These are phyloP conservation scores for Zoysia matrella DNA, from an alignment of 202 grass and related monocot species.

Conservation along the genomic window DNA sequence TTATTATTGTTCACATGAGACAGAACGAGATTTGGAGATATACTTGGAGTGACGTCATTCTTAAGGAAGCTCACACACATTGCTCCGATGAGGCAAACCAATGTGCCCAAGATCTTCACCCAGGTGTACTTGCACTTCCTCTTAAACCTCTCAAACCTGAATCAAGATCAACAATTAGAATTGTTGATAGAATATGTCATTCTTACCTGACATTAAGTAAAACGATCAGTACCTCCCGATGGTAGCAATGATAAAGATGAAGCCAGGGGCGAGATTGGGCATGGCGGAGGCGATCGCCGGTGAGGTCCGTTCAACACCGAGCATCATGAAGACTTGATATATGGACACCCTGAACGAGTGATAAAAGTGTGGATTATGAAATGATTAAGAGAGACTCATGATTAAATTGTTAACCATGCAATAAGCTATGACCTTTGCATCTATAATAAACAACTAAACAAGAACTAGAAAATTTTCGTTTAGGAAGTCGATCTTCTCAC, in stretches of 20 bases:
- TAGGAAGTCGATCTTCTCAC: constrained; percentile 9
- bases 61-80: constrained; percentile 62
- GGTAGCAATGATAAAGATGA: constrained; percentile 59
- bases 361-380: not conserved
- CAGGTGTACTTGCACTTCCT: constrained; percentile 57
- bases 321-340: constrained; percentile 58
- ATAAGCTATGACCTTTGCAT: no score
- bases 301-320: constrained; percentile 52
- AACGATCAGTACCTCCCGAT: constrained; percentile 24
- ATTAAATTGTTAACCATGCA: not conserved
- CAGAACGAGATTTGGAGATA: constrained; percentile 34
- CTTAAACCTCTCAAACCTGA: constrained; percentile 63
- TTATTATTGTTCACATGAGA: not conserved
- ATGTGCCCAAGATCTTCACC: constrained; percentile 59
- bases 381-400: not conserved
- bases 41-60: not conserved
- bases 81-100: constrained; percentile 61
- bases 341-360: constrained; percentile 36
- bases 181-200: no score
- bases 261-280: constrained; percentile 41
- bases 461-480: not conserved
- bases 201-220: no score
- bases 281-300: constrained; percentile 56
- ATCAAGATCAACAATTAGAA: not conserved
- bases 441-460: not conserved